A percentile compares a stretch with the other conserved stretches of the same genome.
Evolutionary conservation across 495 filamentous ascomycete species (phyloP).

Genomic region (Xylaria nigripes): DNA sequence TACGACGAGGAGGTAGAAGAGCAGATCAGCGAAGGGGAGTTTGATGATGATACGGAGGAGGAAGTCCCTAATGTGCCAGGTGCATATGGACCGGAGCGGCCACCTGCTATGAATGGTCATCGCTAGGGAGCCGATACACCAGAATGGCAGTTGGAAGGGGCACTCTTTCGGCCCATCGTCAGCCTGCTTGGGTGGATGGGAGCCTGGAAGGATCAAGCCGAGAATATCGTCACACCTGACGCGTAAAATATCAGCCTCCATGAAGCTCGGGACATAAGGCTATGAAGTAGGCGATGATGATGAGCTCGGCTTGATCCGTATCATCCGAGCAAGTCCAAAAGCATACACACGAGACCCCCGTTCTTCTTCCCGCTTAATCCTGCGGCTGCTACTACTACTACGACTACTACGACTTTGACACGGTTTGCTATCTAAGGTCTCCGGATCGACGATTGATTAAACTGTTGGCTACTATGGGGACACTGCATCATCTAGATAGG

Average conservation of each 20-base stretch:
- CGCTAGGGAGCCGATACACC: slow-evolving; percentile 22
- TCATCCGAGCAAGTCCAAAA: not conserved
- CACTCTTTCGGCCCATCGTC: slow-evolving; percentile 4
- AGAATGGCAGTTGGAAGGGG: slow-evolving; percentile 11
- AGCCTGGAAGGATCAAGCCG: not conserved
- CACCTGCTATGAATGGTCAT: slow-evolving; percentile 31
- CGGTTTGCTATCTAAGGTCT: not conserved
- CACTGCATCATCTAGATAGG: slow-evolving; percentile 7
- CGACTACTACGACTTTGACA: no score
- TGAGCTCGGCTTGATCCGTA: not conserved
- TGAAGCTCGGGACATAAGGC: not conserved
- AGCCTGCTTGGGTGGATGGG: slow-evolving; percentile 11
- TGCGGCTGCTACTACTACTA: no score
- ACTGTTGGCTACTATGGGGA: slow-evolving; percentile 6
- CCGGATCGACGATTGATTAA: not conserved
- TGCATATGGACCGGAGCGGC: slow-evolving; percentile 28
- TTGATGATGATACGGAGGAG: slow-evolving; percentile 32
- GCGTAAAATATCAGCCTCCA: slow-evolving; percentile 3
- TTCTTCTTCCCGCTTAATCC: not conserved
- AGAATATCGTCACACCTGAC: not conserved
- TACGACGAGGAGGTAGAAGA: slow-evolving; percentile 42
- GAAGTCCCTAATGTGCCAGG: slow-evolving; percentile 25
- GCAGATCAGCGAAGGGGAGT: slow-evolving; percentile 35
- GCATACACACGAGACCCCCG: no score
- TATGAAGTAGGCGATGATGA: not conserved